These are phyloP conservation scores for Blastobotrys chiropterorum DNA, from an alignment of 805 yeast species.

Conservation along the genomic window DNA sequence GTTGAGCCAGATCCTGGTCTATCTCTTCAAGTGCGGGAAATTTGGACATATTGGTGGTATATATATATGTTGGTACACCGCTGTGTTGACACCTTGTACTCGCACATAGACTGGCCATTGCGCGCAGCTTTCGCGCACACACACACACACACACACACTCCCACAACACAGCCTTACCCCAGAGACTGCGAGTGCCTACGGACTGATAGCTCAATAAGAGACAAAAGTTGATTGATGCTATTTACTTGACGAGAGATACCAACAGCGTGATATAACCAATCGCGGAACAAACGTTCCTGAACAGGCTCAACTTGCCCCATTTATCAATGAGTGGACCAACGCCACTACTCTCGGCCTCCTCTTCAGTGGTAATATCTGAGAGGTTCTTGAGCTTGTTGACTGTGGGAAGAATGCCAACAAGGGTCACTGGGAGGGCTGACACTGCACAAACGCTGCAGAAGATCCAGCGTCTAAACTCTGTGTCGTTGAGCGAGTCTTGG, in stretches of 20 bases:
- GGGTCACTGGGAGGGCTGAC: not conserved
- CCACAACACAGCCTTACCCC: not conserved
- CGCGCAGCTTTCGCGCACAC: not conserved
- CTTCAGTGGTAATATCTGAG: not conserved
- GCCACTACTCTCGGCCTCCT: not conserved
- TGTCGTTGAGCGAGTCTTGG: not conserved
- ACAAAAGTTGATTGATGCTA: not conserved
- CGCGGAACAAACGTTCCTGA: not conserved
- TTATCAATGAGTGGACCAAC: not conserved
- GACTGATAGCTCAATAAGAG: not conserved
- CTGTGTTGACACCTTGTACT: too few relatives aligned
- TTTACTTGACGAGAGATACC: not conserved
- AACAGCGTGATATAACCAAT: not conserved
- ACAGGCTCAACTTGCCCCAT: not conserved
- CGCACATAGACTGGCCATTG: not conserved
- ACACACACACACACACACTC: not conserved
- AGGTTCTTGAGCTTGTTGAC: not conserved
- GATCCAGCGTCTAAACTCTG: not conserved
- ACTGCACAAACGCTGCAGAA: not conserved
- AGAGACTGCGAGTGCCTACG: not conserved
- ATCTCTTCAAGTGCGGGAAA: constrained; percentile 35
- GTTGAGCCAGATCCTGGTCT: constrained; percentile 26
- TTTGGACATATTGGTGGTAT: constrained; percentile 30
- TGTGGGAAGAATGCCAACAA: not conserved
- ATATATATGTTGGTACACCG: constrained; percentile 4